Evolutionary conservation across 1,139 yeast genomes (phyloP).

Genomic region (Scheffersomyces parashehatae): DNA sequence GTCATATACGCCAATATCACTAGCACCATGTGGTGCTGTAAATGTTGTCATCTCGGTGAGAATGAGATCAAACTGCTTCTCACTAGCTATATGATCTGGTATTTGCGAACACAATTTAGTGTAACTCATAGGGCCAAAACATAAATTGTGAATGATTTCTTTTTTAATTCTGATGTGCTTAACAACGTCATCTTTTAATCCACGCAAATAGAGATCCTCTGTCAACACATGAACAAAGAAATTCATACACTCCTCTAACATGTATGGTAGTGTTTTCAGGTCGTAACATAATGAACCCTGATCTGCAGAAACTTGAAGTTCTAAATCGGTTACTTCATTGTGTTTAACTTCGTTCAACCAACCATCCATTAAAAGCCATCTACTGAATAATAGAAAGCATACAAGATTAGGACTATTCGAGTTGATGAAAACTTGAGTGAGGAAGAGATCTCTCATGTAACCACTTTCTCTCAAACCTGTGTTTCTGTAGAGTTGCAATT

Average conservation of each 20-base stretch:
- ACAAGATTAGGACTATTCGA: constrained; percentile 58
- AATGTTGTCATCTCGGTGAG: constrained; percentile 61
- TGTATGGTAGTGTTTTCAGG: constrained; percentile 47
- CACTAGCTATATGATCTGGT: constrained; percentile 74
- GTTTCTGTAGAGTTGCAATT: constrained; percentile 75
- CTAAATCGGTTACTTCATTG: constrained; percentile 1
- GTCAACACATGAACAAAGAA: constrained; percentile 69
- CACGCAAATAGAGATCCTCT: constrained; percentile 63
- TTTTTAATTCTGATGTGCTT: constrained; percentile 54
- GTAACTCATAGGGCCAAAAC: constrained; percentile 72
- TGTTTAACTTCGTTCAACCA: constrained; percentile 25
- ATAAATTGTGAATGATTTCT: constrained; percentile 77
- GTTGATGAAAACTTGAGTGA: constrained; percentile 67
- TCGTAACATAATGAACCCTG: constrained; percentile 35
- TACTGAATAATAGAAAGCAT: constrained; percentile 57
- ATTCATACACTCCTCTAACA: constrained; percentile 79
- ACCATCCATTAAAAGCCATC: constrained; percentile 70
- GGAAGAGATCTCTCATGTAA: constrained; percentile 70
- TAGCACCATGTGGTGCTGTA: constrained; percentile 61
- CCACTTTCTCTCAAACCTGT: constrained; percentile 87
- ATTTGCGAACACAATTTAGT: constrained; percentile 67
- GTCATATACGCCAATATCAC: constrained; percentile 69
- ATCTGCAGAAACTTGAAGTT: not conserved
- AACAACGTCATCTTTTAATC: constrained; percentile 51
- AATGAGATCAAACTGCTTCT: constrained; percentile 71